Base-by-base conservation (phyloP, 176 grass and related monocot species). In the Triticum turgidum region DNA sequence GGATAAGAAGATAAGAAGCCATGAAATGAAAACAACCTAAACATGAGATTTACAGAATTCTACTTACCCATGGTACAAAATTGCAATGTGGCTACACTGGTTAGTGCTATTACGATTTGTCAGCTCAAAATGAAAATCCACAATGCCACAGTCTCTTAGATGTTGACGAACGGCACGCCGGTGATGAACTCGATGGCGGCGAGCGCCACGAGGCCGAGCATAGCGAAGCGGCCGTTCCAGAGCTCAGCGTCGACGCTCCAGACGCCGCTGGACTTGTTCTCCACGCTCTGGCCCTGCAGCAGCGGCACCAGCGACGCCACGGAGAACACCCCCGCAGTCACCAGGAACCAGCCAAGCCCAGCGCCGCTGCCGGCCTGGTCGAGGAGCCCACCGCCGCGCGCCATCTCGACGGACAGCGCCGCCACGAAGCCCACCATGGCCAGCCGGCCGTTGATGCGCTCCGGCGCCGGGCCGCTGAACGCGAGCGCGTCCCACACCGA, bases 221-320 rank as follows among this genome's bases (percentile, higher is more conserved):
- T 98, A 77, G 95, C 95, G 82, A 93, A 82, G 1, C 95, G 83
- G 0, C 95, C 95, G 41, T 98, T 98, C 93, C 95, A 98, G 72
- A 95, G 77, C 93, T 95, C 95, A 1, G 95, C 91, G 44, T 92
- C 61, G 9, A 88, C 86, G 38, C 11, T 92, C 87, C 88, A 85
- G 5, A 95, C 0, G 20, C 44, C 77, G 0, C 41, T 29, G 3
- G 84, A 51, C 69, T 83, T 90, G 8, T 17, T 67, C 83, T 93
- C 79, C 0, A 76, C 89, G 67, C 13, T 95, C 11, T 84, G 64
- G 1, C 95, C 95, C 5, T 77, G 79, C 13, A 98, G 91, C 66
- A 98, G 35, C n/a, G 95, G 95, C 59, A 87, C 89, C 51, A 98
- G 62, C 4, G 95, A 98, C 12, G 93, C 95, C 3, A 39, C 89